Evolutionary conservation across 352 stramenopile genomes (phyloP).

Genomic region (Pythium aphanidermatum): DNA sequence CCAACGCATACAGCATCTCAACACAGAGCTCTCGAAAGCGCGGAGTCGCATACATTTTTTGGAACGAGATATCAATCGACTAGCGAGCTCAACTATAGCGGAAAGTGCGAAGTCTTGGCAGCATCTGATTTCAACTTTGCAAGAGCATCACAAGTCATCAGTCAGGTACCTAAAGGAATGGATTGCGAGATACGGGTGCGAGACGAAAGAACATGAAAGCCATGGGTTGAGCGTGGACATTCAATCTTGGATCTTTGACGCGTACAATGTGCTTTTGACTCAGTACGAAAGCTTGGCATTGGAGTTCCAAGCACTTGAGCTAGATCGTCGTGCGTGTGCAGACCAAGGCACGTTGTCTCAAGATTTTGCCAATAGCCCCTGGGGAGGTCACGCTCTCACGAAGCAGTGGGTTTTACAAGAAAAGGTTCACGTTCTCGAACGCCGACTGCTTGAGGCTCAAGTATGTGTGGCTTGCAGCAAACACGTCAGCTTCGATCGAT

Average conservation of each 20-base stretch:
- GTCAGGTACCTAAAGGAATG: neutral
- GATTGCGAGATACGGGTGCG: neutral
- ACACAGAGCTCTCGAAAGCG: constrained; percentile 1
- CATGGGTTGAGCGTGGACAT: too few relatives aligned
- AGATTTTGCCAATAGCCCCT: too few relatives aligned
- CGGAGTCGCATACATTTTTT: constrained; percentile 1
- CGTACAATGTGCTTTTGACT: too few relatives aligned
- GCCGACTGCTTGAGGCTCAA: constrained; percentile 3
- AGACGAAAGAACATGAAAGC: neutral
- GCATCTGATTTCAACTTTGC: neutral
- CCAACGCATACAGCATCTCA: neutral
- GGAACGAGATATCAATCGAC: neutral
- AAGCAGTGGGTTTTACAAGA: neutral
- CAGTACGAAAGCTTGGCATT: too few relatives aligned
- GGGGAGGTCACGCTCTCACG: neutral
- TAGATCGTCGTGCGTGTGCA: too few relatives aligned
- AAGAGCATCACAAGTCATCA: constrained; percentile 6
- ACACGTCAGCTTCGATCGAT: too few relatives aligned
- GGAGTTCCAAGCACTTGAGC: too few relatives aligned
- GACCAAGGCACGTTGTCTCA: too few relatives aligned
- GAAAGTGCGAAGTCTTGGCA: neutral
- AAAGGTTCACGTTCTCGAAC: constrained; percentile 7
- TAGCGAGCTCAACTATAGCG: neutral
- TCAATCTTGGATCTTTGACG: too few relatives aligned
- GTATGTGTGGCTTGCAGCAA: neutral